Base-by-base conservation (phyloP, 805 yeast species). In the Pichia paraexigua region DNA sequence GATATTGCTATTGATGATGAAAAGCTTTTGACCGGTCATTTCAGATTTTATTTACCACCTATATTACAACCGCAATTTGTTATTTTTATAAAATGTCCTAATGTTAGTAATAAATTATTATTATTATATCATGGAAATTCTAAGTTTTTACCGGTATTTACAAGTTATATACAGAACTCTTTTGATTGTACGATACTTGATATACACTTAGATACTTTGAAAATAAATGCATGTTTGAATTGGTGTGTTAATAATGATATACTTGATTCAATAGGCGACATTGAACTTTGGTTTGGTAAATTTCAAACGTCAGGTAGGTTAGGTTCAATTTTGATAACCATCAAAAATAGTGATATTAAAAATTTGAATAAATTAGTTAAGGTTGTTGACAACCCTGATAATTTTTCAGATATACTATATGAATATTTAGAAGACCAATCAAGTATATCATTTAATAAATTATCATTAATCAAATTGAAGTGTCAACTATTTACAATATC, bases 21-120 rank as follows among this genome's bases (percentile, higher is more conserved):
- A n/a, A 40, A 45, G 7, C 30, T 59, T 22, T 50, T 49, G 24
- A 54, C 62, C 15, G 69, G 70, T 0, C 64, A 63, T 50, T 60
- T 66, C 41, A 55, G 69, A 48, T 66, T 60, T 56, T 61, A 61
- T 46, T 49, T 64, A 35, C 57, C 62, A 20, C 58, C 57, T 18
- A 48, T 62, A 1, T 48, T 66, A 5, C 64, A 65, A 2, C 63
- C 60, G 12, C 70, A 66, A 39, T 41, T 65, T 6, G 17, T 63
- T 4, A 58, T 66, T 1, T 51, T 66, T 24, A 57, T 66, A 9
- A 64, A 62, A 40, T 43, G 56, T 18, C 44, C 49, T 17, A 20
- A 42, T 3, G 17, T 8, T 1, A 25, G 41, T 3, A 47, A 46
- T 20, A 45, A 40, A 30, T 6, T 56, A 28, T 17, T 56, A 5